Evolutionary conservation across 495 filamentous ascomycete genomes (phyloP), one percentile per base, ranked within the genome.

Genomic region (Cryomyces minteri): DNA sequence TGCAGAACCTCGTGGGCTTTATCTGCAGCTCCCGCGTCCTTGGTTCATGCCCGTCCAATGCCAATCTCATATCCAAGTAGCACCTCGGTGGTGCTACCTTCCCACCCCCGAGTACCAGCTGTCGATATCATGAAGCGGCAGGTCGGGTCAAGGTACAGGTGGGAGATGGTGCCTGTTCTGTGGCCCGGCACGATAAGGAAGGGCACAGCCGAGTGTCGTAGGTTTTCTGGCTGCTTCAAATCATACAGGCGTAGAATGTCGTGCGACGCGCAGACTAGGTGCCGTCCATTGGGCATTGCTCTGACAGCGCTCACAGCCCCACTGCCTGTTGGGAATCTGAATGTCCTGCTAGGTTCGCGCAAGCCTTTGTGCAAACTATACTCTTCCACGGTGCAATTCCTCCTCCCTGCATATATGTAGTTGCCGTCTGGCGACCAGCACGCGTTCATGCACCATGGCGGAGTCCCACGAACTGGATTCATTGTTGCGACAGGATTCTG

Each of bases 401-500:
- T 71, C 34, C 90, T 73, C 5, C 90, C 90, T 11, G 82, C 86
- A 62, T 94, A 98, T 46, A 98, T 86, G 62, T 72, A 88, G 61
- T 98, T 95, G 29, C 90, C 90, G 62, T 94, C 82, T 2, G 87
- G 87, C 48, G 80, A 87, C 90, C 92, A 98, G 62, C 84, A 92
- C n/a, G 85, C 86, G 49, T 80, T 84, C 80, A 94, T 96, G 61
- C 88, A 95, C 92, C 92, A 98, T 6, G 87, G 90, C 4, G 92
- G 87, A 5, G 80, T 77, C 43, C 81, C 80, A 25, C 65, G 68
- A 7, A 70, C 67, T 43, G 82, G 80, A 11, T 66, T 67, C 42
- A 95, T 85, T 33, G 76, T 72, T 31, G 92, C 85, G 9, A 95
- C 66, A 4, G 92, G 80, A 44, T 77, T 71, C 9, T 71, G 73